Evolutionary conservation across 768 basidiomycete genomes (phyloP), one percentile per base, ranked within the genome.

Genomic region (Pisolithus tinctorius): DNA sequence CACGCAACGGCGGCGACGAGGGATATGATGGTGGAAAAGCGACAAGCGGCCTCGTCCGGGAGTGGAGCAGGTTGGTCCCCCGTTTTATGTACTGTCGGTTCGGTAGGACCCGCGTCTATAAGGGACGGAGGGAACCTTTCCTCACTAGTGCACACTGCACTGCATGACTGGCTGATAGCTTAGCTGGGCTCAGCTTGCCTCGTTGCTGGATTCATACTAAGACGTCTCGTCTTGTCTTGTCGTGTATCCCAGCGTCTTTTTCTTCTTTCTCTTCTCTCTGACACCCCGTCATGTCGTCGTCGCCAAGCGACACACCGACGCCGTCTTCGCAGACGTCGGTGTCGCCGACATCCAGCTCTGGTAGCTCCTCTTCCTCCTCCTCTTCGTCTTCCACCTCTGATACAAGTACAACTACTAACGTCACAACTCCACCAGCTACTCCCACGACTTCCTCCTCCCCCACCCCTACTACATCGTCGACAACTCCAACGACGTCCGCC

Each of bases 331-430:
- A 27, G 26, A 17, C 46, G 13, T 0, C 48, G 6, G 17, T 23
- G 36, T 26, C 50, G 42, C 3, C 43, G 9, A 40, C 55, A 16
- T 38, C 56, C 43, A 53, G 36, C 38, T 20, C 40, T 49, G 65
- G 61, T 65, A 61, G 44, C 50, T 56, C 56, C 36, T 30, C 45
- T 55, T 48, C 60, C 25, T 53, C n/a, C n/a, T n/a, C 61, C 47
- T 47, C 6, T 2, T 26, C 63, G 46, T 45, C 9, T 2, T 27
- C 55, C 6, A 20, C 20, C 20, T 20, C 20, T 20, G 20, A 20
- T 20, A 20, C 20, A 20, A 20, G 20, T 20, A 20, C 20, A 2
- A 51, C 16, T 36, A 42, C 63, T 67, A 4, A 60, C 53, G 0
- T 37, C 13, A 2, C 52, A 4, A 1, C 40, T 26, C 25, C 37